phyloP scores from a whole-genome alignment of 768 basidiomycete genomes.

The Arthromyces matolae region DNA sequence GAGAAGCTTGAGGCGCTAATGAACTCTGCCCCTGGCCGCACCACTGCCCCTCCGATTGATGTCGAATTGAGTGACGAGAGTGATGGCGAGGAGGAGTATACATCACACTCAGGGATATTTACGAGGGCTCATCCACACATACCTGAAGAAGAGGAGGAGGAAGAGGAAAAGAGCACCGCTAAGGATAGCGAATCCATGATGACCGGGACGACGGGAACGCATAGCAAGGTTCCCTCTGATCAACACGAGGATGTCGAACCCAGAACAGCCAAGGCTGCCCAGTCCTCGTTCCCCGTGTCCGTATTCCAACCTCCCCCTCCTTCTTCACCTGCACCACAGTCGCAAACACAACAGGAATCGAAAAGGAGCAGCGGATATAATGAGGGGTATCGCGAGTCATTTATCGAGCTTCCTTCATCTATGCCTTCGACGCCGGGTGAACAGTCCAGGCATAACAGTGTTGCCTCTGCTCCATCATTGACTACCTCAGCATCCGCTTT shows the following conservation, averaged over 20 bases:
- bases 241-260: constrained; percentile 29
- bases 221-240: constrained; percentile 11
- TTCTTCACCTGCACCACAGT: background rate
- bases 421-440: constrained; percentile 10
- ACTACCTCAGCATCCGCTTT: constrained; percentile 8
- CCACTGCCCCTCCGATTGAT: constrained; percentile 64
- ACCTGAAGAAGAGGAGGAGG: constrained; percentile 66
- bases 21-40: constrained; percentile 23
- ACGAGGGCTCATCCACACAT: constrained; percentile 56
- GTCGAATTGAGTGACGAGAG: constrained; percentile 80
- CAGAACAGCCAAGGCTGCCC: constrained; percentile 36
- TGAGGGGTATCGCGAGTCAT: constrained; percentile 27
- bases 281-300: constrained; percentile 26
- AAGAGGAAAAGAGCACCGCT: background rate
- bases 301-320: constrained; percentile 20
- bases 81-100: constrained; percentile 53
- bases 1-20: constrained; percentile 44
- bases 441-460: constrained; percentile 43
- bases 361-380: constrained; percentile 9
- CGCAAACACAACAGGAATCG: background rate
- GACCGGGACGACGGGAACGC: background rate
- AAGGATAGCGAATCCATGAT: background rate
- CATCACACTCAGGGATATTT: constrained; percentile 32
- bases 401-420: constrained; percentile 23
- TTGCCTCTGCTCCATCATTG: constrained; percentile 18